Evolutionary conservation across 2,329 filamentous ascomycete genomes (phyloP), one percentile per base, ranked within the genome.

Genomic region (Venturia aucupariae): DNA sequence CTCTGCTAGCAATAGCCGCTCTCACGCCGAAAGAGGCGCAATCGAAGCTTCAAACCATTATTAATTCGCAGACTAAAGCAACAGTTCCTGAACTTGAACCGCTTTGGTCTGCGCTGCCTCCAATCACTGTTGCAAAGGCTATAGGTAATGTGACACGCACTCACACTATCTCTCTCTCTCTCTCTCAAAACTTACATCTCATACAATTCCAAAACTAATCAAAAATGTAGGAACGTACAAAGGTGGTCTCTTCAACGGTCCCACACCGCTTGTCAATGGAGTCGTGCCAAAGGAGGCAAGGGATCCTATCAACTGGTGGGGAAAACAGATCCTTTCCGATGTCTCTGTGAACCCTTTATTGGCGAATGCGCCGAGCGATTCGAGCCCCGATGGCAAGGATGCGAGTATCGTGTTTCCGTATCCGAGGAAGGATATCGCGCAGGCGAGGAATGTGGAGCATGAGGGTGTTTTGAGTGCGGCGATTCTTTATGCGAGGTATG

Each of bases 351-450:
- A 63, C n/a, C 61, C 61, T 15, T 27, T 63, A 2, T 27, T 63
- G 3, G 35, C n/a, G 19, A 39, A 57, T n/a, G 27, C 61, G 19
- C 61, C 61, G 32, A 19, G 17, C 5, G 15, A 30, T n/a, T 24
- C 22, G 2, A 19, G 8, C 2, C 7, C 24, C 8, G 42, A 35
- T 19, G 60, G 38, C 2, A 62, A 24, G 17, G 30, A 62, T 38
- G 6, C 15, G 2, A n/a, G 13, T 10, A 41, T 57, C 19, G 22
- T 63, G 2, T 63, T 63, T 32, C 61, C 61, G 61, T 63, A 63
- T 41, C 61, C 61, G 39, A 63, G 61, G 48, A 42, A 7, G 13
- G 61, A 63, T 57, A 63, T 63, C 30, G 61, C 61, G 24, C 61
- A 57, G 24, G 61, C 61, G 4, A 3, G 61, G 61, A 61, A 63